Base-by-base conservation (phyloP, 2,329 filamentous ascomycete genomes). In the Fusarium sublunatum region DNA sequence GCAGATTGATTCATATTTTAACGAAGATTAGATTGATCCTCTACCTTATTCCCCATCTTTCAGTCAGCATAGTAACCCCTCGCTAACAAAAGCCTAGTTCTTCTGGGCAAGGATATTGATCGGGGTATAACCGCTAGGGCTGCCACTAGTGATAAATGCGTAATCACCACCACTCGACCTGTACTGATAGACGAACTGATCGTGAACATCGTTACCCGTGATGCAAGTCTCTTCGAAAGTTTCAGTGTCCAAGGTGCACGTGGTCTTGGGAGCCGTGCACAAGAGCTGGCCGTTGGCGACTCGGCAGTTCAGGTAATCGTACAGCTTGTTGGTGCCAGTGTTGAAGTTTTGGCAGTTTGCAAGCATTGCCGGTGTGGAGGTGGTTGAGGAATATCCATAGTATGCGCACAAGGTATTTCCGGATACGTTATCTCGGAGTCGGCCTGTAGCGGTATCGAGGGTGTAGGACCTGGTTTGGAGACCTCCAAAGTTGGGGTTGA, bases 281-380 rank as follows among this genome's bases (percentile, higher is more conserved):
- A 11, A n/a, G 12, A 53, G 29, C 7, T 34, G 26, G 1, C 29
- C 29, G 4, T 2, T 1, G 2, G 2, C 10, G 2, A 29, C 12
- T 5, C 15, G 4, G 7, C 50, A 53, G 5, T n/a, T 48, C 1
- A 53, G 6, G 12, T 53, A 53, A 2, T 26, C 15, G 7, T 22
- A 41, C 8, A 0, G 0, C 12, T 3, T 1, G 13, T 46, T 8
- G 3, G 34, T 7, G 1, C 28, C 29, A 5, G n/a, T 15, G 1
- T 22, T n/a, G 1, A 6, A 11, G 3, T 2, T 5, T 3, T 4
- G 7, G 19, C 40, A 47, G 1, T 2, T 10, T 6, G 1, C 7
- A 3, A 52, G 2, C 3, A 10, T 0, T 6, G 13, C 3, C 1
- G 32, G 15, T 3, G 4, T 9, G 4, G 7, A 8, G 13, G 13